Percentiles rank a stretch among this genome's conserved stretches.
These are phyloP conservation scores for Syncephalastrum monosporum DNA, from an alignment of 371 early-diverging fungal genomes.

Conservation along the genomic window DNA sequence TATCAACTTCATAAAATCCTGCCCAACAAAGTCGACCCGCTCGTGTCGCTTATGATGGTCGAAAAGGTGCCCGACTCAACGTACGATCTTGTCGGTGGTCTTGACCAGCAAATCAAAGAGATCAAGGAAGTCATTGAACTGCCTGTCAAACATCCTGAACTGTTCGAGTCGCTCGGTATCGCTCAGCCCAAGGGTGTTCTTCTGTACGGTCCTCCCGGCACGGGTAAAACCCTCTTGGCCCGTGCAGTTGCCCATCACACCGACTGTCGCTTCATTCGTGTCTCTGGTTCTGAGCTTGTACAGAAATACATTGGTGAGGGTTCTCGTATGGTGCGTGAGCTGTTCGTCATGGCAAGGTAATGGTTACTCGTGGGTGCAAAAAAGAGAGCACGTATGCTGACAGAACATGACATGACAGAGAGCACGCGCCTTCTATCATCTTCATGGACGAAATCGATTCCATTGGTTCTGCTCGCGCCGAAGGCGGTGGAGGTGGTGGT, in stretches of 20 bases:
- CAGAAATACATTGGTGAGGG: conserved; percentile 99
- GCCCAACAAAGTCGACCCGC: conserved; percentile 99
- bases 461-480: conserved; percentile 98
- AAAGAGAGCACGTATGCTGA: background rate
- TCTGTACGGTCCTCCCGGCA: conserved; percentile 99
- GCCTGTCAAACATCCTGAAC: conserved; percentile 87
- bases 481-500: conserved; percentile 95
- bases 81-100: conserved; percentile 99
- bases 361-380: background rate
- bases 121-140: conserved; percentile 99
- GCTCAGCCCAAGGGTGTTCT: conserved; percentile 86
- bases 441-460: conserved; percentile 99
- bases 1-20: conserved; percentile 99
- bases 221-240: conserved; percentile 99
- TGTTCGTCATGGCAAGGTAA: conserved; percentile 98
- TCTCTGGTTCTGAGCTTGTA: conserved; percentile 99
- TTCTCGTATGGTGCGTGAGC: conserved; percentile 99
- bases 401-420: conserved; percentile 55
- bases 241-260: conserved; percentile 99
- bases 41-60: conserved; percentile 99
- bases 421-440: conserved; percentile 97
- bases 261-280: conserved; percentile 99
- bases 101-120: conserved; percentile 99
- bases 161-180: conserved; percentile 48
- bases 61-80: conserved; percentile 99